Percentiles rank a stretch among this genome's conserved stretches.
Conservation (phyloP, 495 filamentous ascomycete genomes). For the Saxispiralis lemnorum region DNA sequence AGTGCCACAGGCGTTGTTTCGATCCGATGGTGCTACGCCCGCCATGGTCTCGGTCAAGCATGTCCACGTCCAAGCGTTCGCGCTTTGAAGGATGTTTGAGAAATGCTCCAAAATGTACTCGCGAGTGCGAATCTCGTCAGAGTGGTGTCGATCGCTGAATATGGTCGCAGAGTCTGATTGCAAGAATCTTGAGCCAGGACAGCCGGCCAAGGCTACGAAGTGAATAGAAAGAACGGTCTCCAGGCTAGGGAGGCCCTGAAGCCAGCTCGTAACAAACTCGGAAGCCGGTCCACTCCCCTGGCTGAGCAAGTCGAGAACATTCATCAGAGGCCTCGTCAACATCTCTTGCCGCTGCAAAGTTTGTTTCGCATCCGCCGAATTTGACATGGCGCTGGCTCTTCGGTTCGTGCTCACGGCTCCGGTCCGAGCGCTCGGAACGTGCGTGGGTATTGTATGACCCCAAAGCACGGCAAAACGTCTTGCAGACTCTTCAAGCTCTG, state of each 20-base stretch:
- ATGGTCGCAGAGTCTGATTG: too few relatives aligned
- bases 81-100: neutral
- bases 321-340: conserved; percentile 12
- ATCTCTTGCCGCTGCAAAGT: conserved; percentile 8
- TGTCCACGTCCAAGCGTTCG: conserved; percentile 3
- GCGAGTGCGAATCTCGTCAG: neutral
- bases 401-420: neutral
- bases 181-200: neutral
- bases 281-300: conserved; percentile 29
- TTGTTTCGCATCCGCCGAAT: conserved; percentile 4
- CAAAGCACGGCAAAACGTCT: conserved; percentile 20
- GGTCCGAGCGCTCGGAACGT: neutral
- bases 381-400: conserved; percentile 2
- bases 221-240: conserved; percentile 30
- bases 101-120: conserved; percentile 3
- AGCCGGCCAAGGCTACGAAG: neutral
- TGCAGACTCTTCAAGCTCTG: neutral
- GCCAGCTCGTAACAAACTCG: conserved; percentile 50
- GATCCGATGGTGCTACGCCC: neutral
- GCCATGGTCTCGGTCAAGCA: neutral
- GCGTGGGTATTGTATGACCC: conserved; percentile 22
- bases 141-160: too few relatives aligned
- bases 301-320: conserved; percentile 14
- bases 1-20: neutral
- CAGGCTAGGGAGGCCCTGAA: conserved; percentile 54